Base-by-base conservation (phyloP, 345 rosid genomes). In the Gossypium longicalyx region DNA sequence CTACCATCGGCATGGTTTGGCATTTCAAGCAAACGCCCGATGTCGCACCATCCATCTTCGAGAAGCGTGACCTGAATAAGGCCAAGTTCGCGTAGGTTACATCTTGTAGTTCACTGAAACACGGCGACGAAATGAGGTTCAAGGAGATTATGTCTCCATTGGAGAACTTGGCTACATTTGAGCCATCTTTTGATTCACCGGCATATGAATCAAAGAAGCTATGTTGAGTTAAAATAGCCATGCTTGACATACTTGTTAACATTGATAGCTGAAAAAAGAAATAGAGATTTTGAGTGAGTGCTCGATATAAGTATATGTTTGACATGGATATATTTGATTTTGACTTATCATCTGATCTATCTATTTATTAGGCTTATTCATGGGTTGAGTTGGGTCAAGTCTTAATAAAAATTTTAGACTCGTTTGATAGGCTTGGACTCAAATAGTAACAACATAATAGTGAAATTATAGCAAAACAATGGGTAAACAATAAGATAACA, bases 161-260 rank as follows among this genome's bases (percentile, higher is more conserved):
- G 11, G 74, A 77, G 77, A 85, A 84, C 67, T 76, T 85, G 44
- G 89, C 87, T 0, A 83, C 83, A 1, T 71, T 47, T 19, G 79
- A 76, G 15, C 87, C 87, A 1, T 81, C 85, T 76, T 76, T 83
- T 11, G 92, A 83, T 70, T 85, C 85, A 4, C 92, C 90, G 0
- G 82, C 92, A 20, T 89, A 85, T 6, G 89, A 80, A 38, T 86
- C 87, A 7, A 65, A 76, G 84, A 89, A 89, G 78, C 76, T 61
- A 34, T 85, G 76, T 52, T 85, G 89, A 1, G 59, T 7, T 70
- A 89, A 41, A 23, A 81, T 52, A 2, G 90, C 90, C 89, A 82
- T 85, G 83, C 51, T 77, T 51, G 86, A 82, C 69, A 52, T 65
- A 45, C 51, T 70, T 16, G 76, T 23, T 72, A 89, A 48, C 86